These are phyloP conservation scores for Penicillium nucicola DNA, from an alignment of 495 filamentous ascomycete genomes.

Conservation along the genomic window DNA sequence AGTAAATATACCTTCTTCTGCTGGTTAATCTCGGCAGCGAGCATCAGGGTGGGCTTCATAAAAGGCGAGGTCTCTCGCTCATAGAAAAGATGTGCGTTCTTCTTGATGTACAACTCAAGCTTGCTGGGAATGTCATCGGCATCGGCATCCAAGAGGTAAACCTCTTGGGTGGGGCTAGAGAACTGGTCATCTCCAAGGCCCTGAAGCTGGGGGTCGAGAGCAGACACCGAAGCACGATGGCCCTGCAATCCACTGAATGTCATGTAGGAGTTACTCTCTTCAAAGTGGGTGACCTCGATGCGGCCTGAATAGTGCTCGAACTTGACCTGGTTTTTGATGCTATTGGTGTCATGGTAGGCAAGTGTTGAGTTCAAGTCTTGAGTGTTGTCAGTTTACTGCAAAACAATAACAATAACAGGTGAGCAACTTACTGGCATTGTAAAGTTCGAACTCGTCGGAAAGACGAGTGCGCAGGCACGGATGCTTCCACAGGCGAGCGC, in stretches of 20 bases:
- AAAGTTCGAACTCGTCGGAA: conserved; percentile 69
- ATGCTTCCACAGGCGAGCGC: conserved; percentile 75
- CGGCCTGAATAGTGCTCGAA: conserved; percentile 56
- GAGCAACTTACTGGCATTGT: conserved; percentile 58
- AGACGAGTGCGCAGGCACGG: conserved; percentile 76
- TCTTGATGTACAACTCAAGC: conserved; percentile 69
- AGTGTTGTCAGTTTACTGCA: conserved; percentile 12
- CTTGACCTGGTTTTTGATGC: conserved; percentile 53
- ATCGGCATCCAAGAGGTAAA: conserved; percentile 63
- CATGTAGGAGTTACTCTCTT: conserved; percentile 51
- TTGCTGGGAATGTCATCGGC: conserved; percentile 64
- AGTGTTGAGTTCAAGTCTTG: conserved; percentile 63
- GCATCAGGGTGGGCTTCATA: conserved; percentile 61
- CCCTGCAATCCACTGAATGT: conserved; percentile 51
- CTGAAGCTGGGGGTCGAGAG: conserved; percentile 53
- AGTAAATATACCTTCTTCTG: conserved; percentile 46
- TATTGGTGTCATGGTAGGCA: conserved; percentile 61
- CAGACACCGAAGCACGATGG: conserved; percentile 40
- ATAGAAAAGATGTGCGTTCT: conserved; percentile 57
- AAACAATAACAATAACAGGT: background rate
- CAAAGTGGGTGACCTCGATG: conserved; percentile 69
- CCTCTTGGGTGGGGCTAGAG: conserved; percentile 38
- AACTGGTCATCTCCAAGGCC: conserved; percentile 45
- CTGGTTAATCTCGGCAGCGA: conserved; percentile 52
- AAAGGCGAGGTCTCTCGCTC: conserved; percentile 64